phyloP scores from a whole-genome alignment of 192 early-diverging fungal species.

The Lunasporangiospora selenospora region DNA sequence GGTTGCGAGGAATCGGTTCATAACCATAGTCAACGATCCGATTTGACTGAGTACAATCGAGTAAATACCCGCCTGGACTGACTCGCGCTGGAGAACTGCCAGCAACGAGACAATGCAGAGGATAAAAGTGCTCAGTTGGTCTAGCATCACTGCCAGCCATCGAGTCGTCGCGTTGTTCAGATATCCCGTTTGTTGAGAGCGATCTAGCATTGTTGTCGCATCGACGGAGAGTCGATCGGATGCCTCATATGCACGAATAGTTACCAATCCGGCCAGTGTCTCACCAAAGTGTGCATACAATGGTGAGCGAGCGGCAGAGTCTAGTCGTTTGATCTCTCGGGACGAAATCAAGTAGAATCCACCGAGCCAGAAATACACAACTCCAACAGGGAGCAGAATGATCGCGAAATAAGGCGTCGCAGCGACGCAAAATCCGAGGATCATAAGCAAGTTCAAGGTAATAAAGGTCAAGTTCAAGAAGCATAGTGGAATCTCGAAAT shows the following conservation, averaged over 20 bases:
- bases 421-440: constrained; percentile 55
- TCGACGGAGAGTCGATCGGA: constrained; percentile 66
- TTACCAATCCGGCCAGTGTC: constrained; percentile 56
- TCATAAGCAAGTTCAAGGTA: constrained; percentile 44
- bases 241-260: constrained; percentile 73
- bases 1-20: background rate
- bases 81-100: constrained; percentile 9
- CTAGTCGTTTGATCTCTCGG: constrained; percentile 90
- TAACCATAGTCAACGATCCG: constrained; percentile 2
- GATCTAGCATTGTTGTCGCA: constrained; percentile 8
- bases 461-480: constrained; percentile 50
- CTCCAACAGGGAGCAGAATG: constrained; percentile 22
- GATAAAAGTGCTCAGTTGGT: constrained; percentile 4
- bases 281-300: constrained; percentile 65
- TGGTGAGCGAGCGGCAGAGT: no score
- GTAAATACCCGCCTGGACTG: constrained; percentile 3
- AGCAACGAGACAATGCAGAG: constrained; percentile 3
- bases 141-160: constrained; percentile 14
- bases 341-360: constrained; percentile 64
- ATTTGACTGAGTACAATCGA: constrained; percentile 9
- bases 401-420: constrained; percentile 67
- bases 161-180: constrained; percentile 12
- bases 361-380: constrained; percentile 61
- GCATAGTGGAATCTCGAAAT: no score
- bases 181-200: constrained; percentile 16